phyloP scores from a whole-genome alignment of 164 flowering plant genomes.

The Sedum album region DNA sequence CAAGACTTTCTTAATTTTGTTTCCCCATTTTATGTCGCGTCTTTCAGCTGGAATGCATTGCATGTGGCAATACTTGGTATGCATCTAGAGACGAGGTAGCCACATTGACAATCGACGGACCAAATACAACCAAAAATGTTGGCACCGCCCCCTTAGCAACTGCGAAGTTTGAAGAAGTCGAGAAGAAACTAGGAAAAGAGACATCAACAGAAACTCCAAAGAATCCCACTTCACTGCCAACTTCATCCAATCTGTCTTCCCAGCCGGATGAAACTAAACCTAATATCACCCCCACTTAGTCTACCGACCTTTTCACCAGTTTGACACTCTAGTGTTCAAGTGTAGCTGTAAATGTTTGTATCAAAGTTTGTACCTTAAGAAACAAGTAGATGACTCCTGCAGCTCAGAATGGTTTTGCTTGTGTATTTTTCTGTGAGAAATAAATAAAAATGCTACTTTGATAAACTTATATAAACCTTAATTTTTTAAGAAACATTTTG shows the following conservation, averaged over 20 bases:
- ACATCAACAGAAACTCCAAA: conserved; percentile 29
- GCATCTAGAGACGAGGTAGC: conserved; percentile 84
- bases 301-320: not conserved
- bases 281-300: not conserved
- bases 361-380: too few relatives aligned
- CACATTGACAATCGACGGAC: conserved; percentile 58
- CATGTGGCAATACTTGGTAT: conserved; percentile 86
- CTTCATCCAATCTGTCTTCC: not conserved
- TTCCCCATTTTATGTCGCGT: not conserved
- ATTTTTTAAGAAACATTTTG: too few relatives aligned
- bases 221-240: conserved; percentile 24
- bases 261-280: not conserved
- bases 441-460: too few relatives aligned
- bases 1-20: not conserved
- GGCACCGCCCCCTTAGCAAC: conserved; percentile 78
- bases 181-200: conserved; percentile 51
- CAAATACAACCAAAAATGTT: conserved; percentile 30
- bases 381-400: too few relatives aligned
- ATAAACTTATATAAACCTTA: too few relatives aligned
- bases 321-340: not conserved
- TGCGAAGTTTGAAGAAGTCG: conserved; percentile 70
- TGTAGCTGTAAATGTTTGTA: not conserved
- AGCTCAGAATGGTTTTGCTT: too few relatives aligned
- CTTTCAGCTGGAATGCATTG: conserved; percentile 69
- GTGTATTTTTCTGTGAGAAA: too few relatives aligned